Percentiles rank a stretch among this genome's conserved stretches.
phyloP scores from a whole-genome alignment of 139 green algal genomes.

The Chlorella vulgaris region DNA sequence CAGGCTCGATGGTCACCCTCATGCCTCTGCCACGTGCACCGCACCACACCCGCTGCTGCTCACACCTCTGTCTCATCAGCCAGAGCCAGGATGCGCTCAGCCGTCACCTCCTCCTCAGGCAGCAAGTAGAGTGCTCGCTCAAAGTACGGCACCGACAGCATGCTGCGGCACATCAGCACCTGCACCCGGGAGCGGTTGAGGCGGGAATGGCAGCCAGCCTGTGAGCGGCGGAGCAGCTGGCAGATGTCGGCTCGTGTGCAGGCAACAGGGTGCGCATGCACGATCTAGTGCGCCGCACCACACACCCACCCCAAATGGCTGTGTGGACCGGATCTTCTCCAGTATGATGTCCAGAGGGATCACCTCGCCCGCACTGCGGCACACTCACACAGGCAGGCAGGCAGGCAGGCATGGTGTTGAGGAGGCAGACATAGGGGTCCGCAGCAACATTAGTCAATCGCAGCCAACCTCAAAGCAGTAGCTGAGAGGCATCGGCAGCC shows the following conservation, averaged over 20 bases:
- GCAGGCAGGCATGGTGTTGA: no score
- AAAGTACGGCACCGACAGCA: constrained; percentile 85
- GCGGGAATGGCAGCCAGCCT: constrained; percentile 48
- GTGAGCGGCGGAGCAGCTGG: not conserved
- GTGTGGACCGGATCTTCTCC: constrained; percentile 57
- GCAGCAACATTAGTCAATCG: not conserved
- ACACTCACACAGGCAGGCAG: not conserved
- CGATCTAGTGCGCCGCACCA: not conserved
- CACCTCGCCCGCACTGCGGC: constrained; percentile 48
- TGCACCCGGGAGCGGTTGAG: constrained; percentile 45
- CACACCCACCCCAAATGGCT: constrained; percentile 69
- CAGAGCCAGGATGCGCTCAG: constrained; percentile 61
- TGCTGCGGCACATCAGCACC: constrained; percentile 60
- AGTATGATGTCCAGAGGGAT: constrained; percentile 77
- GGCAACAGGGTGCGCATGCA: not conserved
- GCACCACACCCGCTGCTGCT: constrained; percentile 47
- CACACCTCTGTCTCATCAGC: constrained; percentile 71
- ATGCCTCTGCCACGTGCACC: constrained; percentile 36
- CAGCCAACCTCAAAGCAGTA: not conserved
- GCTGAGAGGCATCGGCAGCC: not conserved
- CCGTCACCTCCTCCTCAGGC: constrained; percentile 66
- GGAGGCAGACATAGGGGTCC: not conserved
- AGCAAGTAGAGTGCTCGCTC: constrained; percentile 87
- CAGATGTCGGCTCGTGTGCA: not conserved
- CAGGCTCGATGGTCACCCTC: not conserved